These are phyloP conservation scores for Alternaria consortialis DNA, from an alignment of 2,329 filamentous ascomycete genomes.

Conservation along the genomic window DNA sequence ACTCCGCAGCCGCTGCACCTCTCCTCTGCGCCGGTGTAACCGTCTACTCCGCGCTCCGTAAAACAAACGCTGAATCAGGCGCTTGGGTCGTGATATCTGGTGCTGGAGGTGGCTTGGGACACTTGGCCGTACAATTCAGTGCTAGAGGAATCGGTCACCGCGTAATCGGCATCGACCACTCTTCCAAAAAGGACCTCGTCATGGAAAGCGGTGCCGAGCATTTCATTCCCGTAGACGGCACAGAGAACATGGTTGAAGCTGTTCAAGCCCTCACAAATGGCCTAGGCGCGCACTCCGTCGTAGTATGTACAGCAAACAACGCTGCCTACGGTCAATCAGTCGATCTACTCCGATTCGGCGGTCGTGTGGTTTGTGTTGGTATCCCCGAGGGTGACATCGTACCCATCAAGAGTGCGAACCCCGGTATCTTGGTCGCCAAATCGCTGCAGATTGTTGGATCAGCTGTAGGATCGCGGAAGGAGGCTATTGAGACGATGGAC, in stretches of 20 bases:
- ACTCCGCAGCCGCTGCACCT: slow-evolving; percentile 68
- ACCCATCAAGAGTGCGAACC: slow-evolving; percentile 54
- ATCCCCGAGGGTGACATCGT: slow-evolving; percentile 59
- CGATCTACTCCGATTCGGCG: slow-evolving; percentile 56
- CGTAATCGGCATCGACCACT: slow-evolving; percentile 72
- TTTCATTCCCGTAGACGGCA: slow-evolving; percentile 70
- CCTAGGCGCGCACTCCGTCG: slow-evolving; percentile 67
- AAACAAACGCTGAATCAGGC: slow-evolving; percentile 66
- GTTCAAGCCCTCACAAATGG: slow-evolving; percentile 66
- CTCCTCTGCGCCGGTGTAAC: slow-evolving; percentile 75
- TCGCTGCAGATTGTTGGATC: slow-evolving; percentile 56
- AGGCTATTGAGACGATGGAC: slow-evolving; percentile 60
- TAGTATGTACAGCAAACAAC: slow-evolving; percentile 63
- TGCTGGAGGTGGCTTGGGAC: slow-evolving; percentile 71
- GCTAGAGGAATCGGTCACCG: slow-evolving; percentile 68
- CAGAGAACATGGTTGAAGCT: slow-evolving; percentile 60
- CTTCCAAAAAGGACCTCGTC: slow-evolving; percentile 69
- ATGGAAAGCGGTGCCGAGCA: slow-evolving; percentile 70
- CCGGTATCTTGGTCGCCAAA: slow-evolving; percentile 55
- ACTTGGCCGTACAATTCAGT: slow-evolving; percentile 70
- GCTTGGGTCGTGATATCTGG: slow-evolving; percentile 66
- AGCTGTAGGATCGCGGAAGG: slow-evolving; percentile 57
- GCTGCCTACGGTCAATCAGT: slow-evolving; percentile 55
- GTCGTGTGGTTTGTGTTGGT: slow-evolving; percentile 58
- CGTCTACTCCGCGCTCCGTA: slow-evolving; percentile 71